phyloP scores from a whole-genome alignment of 1,284 basidiomycete genomes.

The Vanrija pseudolonga region DNA sequence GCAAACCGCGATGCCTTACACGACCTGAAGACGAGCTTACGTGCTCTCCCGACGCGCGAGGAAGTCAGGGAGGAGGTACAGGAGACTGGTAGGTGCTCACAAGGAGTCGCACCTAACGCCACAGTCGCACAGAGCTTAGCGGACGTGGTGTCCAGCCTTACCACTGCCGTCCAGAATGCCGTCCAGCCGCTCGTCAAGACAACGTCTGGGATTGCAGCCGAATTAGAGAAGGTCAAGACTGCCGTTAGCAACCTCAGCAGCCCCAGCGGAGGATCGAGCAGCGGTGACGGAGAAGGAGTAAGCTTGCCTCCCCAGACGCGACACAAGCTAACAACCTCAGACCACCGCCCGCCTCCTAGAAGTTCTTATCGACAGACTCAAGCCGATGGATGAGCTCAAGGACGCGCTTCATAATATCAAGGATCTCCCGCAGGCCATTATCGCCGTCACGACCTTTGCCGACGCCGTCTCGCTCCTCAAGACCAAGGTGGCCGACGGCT shows the following conservation, averaged over 20 bases:
- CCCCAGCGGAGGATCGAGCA: too few relatives aligned
- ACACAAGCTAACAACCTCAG: too few relatives aligned
- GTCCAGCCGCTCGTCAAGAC: too few relatives aligned
- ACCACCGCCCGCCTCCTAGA: slow-evolving; percentile 12
- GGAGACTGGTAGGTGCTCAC: slow-evolving; percentile 15
- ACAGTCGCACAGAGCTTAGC: too few relatives aligned
- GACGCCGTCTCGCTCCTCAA: neutral
- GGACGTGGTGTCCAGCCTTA: too few relatives aligned
- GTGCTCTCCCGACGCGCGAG: slow-evolving; percentile 21
- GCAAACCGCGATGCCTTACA: slow-evolving; percentile 24
- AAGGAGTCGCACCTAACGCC: too few relatives aligned
- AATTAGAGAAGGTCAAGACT: too few relatives aligned
- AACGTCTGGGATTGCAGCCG: too few relatives aligned
- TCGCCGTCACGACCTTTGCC: neutral
- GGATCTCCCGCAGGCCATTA: slow-evolving; percentile 1
- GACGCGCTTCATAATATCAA: slow-evolving; percentile 2
- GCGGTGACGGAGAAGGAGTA: too few relatives aligned
- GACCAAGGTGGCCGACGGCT: neutral
- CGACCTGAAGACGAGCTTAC: slow-evolving; percentile 20
- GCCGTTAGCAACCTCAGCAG: too few relatives aligned
- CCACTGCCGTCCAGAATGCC: too few relatives aligned
- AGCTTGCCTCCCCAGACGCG: too few relatives aligned
- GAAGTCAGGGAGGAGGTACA: slow-evolving; percentile 27
- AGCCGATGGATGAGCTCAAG: slow-evolving; percentile 7
- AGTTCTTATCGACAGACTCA: slow-evolving; percentile 17